A percentile compares a stretch with the other conserved stretches of the same genome.
phyloP scores from a whole-genome alignment of 257 asterid genomes.

The Solanum clarkiae region DNA sequence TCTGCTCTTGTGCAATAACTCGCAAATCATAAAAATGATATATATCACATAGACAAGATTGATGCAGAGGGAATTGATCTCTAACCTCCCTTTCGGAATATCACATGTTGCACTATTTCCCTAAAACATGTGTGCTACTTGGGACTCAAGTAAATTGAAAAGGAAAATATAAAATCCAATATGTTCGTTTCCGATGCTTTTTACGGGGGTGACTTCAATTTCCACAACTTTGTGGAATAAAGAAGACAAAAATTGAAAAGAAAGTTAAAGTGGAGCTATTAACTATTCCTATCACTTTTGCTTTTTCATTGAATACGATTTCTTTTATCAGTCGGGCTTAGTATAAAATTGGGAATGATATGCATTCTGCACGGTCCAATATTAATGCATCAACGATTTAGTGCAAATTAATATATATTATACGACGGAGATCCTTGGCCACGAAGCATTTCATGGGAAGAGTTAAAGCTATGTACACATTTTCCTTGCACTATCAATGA shows the following conservation, averaged over 20 bases:
- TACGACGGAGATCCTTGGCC: background rate
- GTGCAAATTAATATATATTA: background rate
- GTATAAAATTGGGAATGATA: background rate
- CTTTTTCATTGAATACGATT: background rate
- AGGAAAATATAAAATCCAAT: background rate
- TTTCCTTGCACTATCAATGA: background rate
- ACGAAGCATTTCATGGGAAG: background rate
- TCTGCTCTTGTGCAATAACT: background rate
- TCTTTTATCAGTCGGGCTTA: background rate
- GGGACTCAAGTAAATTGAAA: background rate
- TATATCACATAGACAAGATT: background rate
- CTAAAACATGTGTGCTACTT: background rate
- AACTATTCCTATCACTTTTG: background rate
- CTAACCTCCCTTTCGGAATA: background rate
- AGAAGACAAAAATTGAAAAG: background rate
- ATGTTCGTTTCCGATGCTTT: background rate
- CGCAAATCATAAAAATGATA: rapidly evolving
- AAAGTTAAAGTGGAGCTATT: background rate
- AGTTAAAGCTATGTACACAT: background rate
- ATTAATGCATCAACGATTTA: background rate
- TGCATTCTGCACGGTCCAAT: background rate
- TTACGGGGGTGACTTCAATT: background rate
- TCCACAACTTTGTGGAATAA: background rate
- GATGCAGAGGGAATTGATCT: no score
- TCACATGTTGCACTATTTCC: background rate